Conservation (phyloP, 2,329 filamentous ascomycete genomes). For the Grosmannia penicillata region DNA sequence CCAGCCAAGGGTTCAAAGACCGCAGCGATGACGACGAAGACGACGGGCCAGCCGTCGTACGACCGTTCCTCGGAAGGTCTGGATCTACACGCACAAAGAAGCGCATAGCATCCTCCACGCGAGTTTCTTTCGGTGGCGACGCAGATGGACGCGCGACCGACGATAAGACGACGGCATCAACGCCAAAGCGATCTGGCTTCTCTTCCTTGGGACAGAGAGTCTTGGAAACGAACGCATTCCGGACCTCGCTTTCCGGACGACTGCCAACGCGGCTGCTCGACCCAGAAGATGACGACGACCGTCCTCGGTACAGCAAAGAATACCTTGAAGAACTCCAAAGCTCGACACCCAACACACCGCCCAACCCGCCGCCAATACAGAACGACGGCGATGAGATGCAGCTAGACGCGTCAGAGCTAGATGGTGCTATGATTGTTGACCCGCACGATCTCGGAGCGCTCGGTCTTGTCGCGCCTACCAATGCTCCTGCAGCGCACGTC, state of each 20-base stretch:
- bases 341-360: constrained; percentile 72
- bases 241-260: constrained; percentile 26
- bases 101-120: constrained; percentile 42
- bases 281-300: constrained; percentile 43
- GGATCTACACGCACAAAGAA: constrained; percentile 50
- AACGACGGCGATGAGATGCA: constrained; percentile 36
- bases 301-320: constrained; percentile 73
- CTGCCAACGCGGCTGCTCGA: constrained; percentile 37
- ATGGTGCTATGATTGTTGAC: constrained; percentile 51
- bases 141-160: constrained; percentile 18
- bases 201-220: constrained; percentile 16
- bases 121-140: constrained; percentile 63
- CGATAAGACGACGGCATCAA: not conserved
- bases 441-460: constrained; percentile 22
- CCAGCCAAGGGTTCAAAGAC: not conserved
- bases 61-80: constrained; percentile 30
- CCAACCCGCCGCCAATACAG: constrained; percentile 26
- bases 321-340: constrained; percentile 74
- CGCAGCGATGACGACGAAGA: constrained; percentile 22
- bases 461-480: not conserved
- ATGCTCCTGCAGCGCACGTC: constrained; percentile 30
- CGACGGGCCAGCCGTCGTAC: constrained; percentile 31
- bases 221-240: constrained; percentile 23
- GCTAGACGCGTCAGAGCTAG: constrained; percentile 44
- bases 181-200: constrained; percentile 15